Conservation (phyloP, 768 basidiomycete species). For the Megacollybia marginata region DNA sequence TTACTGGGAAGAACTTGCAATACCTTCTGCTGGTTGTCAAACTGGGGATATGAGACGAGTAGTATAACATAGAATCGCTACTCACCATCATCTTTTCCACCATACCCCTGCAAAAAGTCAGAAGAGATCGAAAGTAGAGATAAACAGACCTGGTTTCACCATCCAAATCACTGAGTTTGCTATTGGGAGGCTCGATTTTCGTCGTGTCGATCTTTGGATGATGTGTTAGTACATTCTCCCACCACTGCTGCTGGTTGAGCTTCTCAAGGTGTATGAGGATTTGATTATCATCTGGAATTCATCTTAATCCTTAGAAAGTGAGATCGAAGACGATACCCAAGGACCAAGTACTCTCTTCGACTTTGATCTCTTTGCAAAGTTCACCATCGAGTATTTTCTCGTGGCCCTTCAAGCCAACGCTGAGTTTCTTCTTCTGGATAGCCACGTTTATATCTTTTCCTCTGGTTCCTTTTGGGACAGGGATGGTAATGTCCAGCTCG, state of each 20-base stretch:
- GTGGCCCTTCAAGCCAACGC: slow-evolving; percentile 77
- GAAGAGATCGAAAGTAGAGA: background rate
- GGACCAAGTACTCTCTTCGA: slow-evolving; percentile 97
- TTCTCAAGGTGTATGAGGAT: slow-evolving; percentile 81
- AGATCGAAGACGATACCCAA: slow-evolving; percentile 43
- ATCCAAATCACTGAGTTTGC: slow-evolving; percentile 93
- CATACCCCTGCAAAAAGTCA: slow-evolving; percentile 60
- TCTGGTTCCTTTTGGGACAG: slow-evolving; percentile 83
- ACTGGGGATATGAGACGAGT: slow-evolving; percentile 24
- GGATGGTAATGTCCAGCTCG: slow-evolving; percentile 77
- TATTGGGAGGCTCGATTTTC: slow-evolving; percentile 93
- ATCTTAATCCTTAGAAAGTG: slow-evolving; percentile 1
- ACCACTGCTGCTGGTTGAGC: slow-evolving; percentile 86
- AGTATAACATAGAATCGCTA: slow-evolving; percentile 3
- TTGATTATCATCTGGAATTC: slow-evolving; percentile 64
- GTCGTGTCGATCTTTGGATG: slow-evolving; percentile 96
- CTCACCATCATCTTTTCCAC: slow-evolving; percentile 99
- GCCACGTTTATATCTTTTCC: slow-evolving; percentile 66
- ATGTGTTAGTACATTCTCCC: slow-evolving; percentile 93
- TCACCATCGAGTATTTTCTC: slow-evolving; percentile 86
- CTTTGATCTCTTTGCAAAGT: slow-evolving; percentile 86
- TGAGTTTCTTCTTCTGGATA: slow-evolving; percentile 78
- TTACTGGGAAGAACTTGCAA: slow-evolving; percentile 2
- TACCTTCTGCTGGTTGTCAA: slow-evolving; percentile 77
- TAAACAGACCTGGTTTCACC: slow-evolving; percentile 74